Evolutionary conservation across 192 early-diverging fungal genomes (phyloP).

Genomic region (Coemansia sp.): DNA sequence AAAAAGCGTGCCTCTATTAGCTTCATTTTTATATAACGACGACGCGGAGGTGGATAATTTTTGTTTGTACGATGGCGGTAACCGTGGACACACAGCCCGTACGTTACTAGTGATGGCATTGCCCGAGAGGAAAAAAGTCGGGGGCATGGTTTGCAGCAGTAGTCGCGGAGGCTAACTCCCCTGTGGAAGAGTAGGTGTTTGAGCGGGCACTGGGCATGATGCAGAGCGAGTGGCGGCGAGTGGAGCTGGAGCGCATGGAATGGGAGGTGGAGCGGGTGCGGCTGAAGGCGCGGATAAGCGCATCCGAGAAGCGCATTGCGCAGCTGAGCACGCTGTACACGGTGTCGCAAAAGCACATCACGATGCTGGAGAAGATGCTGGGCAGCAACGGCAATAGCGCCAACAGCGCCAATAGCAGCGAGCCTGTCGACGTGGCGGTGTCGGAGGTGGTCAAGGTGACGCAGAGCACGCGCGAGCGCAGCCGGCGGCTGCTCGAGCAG

Average conservation of each 20-base stretch:
- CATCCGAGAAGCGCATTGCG: conserved; percentile 37
- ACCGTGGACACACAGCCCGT: not conserved
- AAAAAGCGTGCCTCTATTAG: too few species aligned
- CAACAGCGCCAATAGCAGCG: too few species aligned
- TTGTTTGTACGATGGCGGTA: too few species aligned
- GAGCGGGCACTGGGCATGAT: conserved; percentile 32
- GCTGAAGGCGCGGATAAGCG: conserved; percentile 37
- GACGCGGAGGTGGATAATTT: too few species aligned
- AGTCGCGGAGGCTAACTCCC: not conserved
- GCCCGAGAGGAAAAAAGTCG: too few species aligned
- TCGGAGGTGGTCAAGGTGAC: conserved; percentile 16
- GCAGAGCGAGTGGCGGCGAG: conserved; percentile 42
- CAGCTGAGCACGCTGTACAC: conserved; percentile 17
- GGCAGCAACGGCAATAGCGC: too few species aligned
- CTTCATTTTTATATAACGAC: too few species aligned
- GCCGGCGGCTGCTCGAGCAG: conserved; percentile 20
- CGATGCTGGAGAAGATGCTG: conserved; percentile 21
- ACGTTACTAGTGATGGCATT: too few species aligned
- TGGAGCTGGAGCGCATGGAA: conserved; percentile 37
- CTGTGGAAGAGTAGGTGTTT: conserved; percentile 8
- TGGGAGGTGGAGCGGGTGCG: conserved; percentile 45
- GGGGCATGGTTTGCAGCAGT: not conserved
- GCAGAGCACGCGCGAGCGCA: conserved; percentile 9
- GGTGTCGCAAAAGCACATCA: conserved; percentile 30
- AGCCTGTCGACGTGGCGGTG: not conserved